phyloP scores from a whole-genome alignment of 1,284 basidiomycete genomes.

The Erythrobasidium hasegawianum region DNA sequence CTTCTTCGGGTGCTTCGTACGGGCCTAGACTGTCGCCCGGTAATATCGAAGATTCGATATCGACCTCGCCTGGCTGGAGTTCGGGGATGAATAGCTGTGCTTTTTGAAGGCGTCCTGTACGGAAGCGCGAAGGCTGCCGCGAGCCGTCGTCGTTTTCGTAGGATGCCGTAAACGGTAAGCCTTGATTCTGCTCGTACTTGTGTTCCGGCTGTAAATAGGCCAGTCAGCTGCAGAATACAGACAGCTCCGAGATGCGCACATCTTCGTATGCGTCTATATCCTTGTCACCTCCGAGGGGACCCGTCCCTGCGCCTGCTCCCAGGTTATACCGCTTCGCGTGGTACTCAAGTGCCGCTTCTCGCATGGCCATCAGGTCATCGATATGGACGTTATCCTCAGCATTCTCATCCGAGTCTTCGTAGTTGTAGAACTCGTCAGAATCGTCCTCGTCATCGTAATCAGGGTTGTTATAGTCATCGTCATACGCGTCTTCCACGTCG shows the following conservation, averaged over 20 bases:
- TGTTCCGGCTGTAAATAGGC: slow-evolving; percentile 12
- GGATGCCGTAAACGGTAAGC: slow-evolving; percentile 23
- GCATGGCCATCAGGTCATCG: slow-evolving; percentile 40
- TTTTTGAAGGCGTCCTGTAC: slow-evolving; percentile 15
- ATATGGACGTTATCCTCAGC: slow-evolving; percentile 40
- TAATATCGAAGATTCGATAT: slow-evolving; percentile 13
- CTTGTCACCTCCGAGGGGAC: slow-evolving; percentile 39
- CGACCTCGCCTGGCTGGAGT: slow-evolving; percentile 18
- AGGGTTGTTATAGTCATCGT: neutral
- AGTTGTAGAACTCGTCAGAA: slow-evolving; percentile 8
- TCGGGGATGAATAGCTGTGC: slow-evolving; percentile 27
- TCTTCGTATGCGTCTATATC: slow-evolving; percentile 33
- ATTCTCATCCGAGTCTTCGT: slow-evolving; percentile 18
- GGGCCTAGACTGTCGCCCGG: slow-evolving; percentile 30
- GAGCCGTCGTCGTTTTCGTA: slow-evolving; percentile 27
- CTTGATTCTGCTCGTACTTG: slow-evolving; percentile 6
- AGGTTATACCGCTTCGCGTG: slow-evolving; percentile 39
- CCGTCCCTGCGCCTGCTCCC: slow-evolving; percentile 41
- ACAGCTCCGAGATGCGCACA: slow-evolving; percentile 13
- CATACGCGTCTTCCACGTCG: neutral
- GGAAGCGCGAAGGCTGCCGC: slow-evolving; percentile 17
- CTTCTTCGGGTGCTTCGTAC: slow-evolving; percentile 8
- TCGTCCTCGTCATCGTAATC: slow-evolving; percentile 14
- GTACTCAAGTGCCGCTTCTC: slow-evolving; percentile 43
- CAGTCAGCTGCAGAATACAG: neutral